Evolutionary conservation across 2,329 filamentous ascomycete genomes (phyloP), one percentile per base, ranked within the genome.

Genomic region (Penicillium brasilianum): DNA sequence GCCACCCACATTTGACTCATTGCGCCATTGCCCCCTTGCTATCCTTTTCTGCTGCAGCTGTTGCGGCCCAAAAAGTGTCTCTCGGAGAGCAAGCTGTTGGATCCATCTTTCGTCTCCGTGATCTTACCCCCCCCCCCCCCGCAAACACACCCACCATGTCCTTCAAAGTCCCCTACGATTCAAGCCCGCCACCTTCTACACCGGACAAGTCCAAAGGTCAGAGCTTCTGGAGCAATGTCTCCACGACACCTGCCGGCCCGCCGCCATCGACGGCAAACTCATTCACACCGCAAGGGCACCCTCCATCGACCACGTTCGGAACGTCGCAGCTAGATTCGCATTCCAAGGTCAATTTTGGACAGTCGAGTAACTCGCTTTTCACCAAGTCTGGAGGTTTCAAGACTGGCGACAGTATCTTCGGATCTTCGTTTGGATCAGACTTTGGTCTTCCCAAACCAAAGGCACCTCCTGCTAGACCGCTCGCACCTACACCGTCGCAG

Each of bases 221-320:
- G 49, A 75, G 74, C 55, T 67, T 77, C 6, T 72, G 74, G 58
- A 74, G 74, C 58, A 73, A 78, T 64, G 78, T 82, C 48, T 87
- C 85, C 6, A 86, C 84, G 20, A 87, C 85, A 16, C 85, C 85
- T 55, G 83, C 83, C 50, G 85, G 84, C 43, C 81, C 79, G 60
- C 85, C 85, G 1, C 84, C 84, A 28, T 83, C 83, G 34, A 80
- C 78, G 60, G 75, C 78, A 28, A 73, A 74, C 63, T 86, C 84
- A n/a, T 85, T 85, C 57, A 87, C 85, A 22, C 85, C 85, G 34
- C 79, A 81, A 59, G 85, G 82, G 3, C 79, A 79, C 46, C 84
- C 84, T 50, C 82, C 84, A 30, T 81, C 81, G 7, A 79, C 79
- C 46, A 68, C 83, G 20, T 83, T 85, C 65, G 82, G 82, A 55